Percentiles rank a stretch among this genome's conserved stretches.
Evolutionary conservation across 441 rosid genomes (phyloP).

Genomic region (Populus hybrid): DNA sequence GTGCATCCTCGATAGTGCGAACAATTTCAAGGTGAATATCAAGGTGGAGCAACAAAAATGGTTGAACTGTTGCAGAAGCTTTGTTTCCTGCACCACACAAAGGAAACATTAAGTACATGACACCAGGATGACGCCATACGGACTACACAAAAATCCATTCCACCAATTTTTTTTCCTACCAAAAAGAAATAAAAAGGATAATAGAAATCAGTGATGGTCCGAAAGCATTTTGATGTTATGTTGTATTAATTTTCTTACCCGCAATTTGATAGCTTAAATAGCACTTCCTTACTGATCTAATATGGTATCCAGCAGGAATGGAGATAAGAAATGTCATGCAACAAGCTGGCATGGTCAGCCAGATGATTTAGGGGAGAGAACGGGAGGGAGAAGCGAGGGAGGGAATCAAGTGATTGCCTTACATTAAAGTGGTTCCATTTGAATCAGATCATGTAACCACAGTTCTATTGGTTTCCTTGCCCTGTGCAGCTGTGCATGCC

Average conservation of each 20-base stretch:
- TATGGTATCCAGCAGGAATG: background rate
- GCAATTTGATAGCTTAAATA: background rate
- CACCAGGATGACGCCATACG: background rate
- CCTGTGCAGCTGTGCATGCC: background rate
- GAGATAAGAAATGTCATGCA: background rate
- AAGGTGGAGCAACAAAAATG: slow-evolving; percentile 81
- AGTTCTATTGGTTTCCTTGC: background rate
- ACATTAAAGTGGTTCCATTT: background rate
- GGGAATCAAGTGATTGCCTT: background rate
- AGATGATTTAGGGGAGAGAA: background rate
- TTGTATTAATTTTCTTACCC: background rate
- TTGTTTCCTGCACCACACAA: slow-evolving; percentile 54
- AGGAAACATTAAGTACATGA: background rate
- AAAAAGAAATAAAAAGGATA: background rate
- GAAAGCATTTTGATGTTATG: background rate
- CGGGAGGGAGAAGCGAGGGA: background rate
- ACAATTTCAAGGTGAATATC: slow-evolving; percentile 79
- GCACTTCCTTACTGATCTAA: background rate
- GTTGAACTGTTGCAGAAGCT: slow-evolving; percentile 84
- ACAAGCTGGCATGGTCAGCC: background rate
- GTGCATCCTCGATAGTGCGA: slow-evolving; percentile 71
- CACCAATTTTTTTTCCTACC: background rate
- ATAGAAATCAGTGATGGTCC: background rate
- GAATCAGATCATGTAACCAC: background rate
- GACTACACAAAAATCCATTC: background rate